Base-by-base conservation (phyloP, 805 yeast genomes). In the Priceomyces carsonii region DNA sequence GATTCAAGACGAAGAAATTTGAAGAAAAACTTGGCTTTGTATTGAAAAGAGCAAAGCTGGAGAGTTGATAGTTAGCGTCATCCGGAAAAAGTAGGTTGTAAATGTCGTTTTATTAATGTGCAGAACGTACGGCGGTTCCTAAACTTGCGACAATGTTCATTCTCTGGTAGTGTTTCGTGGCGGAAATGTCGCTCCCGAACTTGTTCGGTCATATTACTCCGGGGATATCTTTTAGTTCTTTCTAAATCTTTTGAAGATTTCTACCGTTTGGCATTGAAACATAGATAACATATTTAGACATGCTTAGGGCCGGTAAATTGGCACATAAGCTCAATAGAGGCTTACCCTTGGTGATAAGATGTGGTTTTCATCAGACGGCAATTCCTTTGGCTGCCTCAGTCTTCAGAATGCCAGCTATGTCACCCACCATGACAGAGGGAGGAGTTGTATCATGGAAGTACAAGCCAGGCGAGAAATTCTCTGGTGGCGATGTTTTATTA, bases 401-500 rank as follows among this genome's bases (percentile, higher is more conserved):
- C 23, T 88, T 87, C 66, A 80, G 72, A 35, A 91, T 91, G 98
- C 99, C 99, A 3, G 97, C 99, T 17, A 87, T 91, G 96, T 90
- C 97, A 4, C 99, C 99, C 27, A 91, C 99, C 5, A 91, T 91
- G 99, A 88, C 89, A 19, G 86, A 82, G 56, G 99, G 99, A 26
- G 96, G 95, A 5, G 76, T 91, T 45, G 86, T 88, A 8, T 73
- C 79, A 36, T 91, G 99, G 99, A 85, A 87, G 57, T 71, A 81
- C 52, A 81, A 89, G 59, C 42, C 61, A 23, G 83, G 83, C 18
- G 93, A 86, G 3, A 36, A 70, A 3, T 91, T 84, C 62, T 54
- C 68, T 20, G 75, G 95, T 6, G 99, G 99, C 15, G 98, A 93
- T 48, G 84, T 81, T 3, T 58, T 85, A 22, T 56, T 85, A 26